phyloP scores from a whole-genome alignment of 1,284 basidiomycete species.

The Nidula niveotomentosa region DNA sequence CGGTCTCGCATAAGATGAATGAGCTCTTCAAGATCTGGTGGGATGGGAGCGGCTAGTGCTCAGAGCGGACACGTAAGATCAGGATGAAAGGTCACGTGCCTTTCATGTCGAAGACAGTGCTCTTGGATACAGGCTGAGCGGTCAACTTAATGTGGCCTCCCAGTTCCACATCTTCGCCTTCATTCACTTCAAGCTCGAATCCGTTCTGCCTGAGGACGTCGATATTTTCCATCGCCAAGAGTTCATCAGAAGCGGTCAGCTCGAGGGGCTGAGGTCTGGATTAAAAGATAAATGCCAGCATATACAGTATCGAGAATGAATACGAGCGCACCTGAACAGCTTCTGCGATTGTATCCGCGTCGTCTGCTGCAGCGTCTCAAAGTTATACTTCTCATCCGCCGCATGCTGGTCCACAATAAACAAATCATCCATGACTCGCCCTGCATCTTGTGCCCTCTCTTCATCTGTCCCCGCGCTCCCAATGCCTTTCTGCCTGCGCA shows the following conservation, averaged over 20 bases:
- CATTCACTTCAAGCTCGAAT: conserved; percentile 81
- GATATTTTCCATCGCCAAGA: conserved; percentile 86
- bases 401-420: conserved; percentile 94
- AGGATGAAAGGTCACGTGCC: conserved; percentile 24
- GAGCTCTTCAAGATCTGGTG: conserved; percentile 91
- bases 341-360: conserved; percentile 88
- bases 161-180: conserved; percentile 44
- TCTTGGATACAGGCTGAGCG: conserved; percentile 91
- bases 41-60: conserved; percentile 4
- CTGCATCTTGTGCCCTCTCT: not conserved
- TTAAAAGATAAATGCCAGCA: conserved; percentile 1
- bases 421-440: conserved; percentile 67
- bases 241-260: conserved; percentile 88
- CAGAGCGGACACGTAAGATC: not conserved
- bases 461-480: not conserved
- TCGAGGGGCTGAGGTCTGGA: conserved; percentile 77
- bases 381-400: conserved; percentile 98
- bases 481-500: conserved; percentile 50
- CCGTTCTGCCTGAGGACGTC: conserved; percentile 85
- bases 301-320: not conserved
- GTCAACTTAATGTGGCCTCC: conserved; percentile 65
- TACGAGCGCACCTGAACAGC: conserved; percentile 66
- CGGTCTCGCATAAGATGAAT: conserved; percentile 83
- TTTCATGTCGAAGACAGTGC: conserved; percentile 75
- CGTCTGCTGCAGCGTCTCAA: conserved; percentile 88